Evolutionary conservation across 1,284 basidiomycete genomes (phyloP), one percentile per base, ranked within the genome.

Genomic region (Bondarzewia mesenterica): DNA sequence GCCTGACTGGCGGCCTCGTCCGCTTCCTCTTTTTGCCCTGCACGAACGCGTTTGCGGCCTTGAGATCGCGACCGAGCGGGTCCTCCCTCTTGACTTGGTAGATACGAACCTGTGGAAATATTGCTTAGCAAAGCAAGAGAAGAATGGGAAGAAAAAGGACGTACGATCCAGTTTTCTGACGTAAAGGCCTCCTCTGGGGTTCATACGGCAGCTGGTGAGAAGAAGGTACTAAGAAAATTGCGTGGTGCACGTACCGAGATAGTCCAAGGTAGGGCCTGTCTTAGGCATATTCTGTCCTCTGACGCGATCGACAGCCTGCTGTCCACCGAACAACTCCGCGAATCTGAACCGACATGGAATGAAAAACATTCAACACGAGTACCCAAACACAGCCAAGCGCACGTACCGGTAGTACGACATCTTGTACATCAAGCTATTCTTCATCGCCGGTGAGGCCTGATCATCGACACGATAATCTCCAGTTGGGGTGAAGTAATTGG

Each of bases 31-130:
- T 89, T 77, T 93, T 93, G 16, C 95, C 95, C 25, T 76, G 72
- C 21, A 74, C 73, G 60, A 98, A 99, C 18, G 85, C 85, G 50
- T 88, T 90, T 2, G 90, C 94, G 44, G 71, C 81, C 72, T 91
- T 90, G 51, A 85, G 80, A 56, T 93, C 88, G 54, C 96, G 79
- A 20, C 93, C 94, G 3, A 99, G 75, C 16, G 80, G 67, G 67
- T 99, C 96, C 48, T 96, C 93, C 62, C 92, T 93, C 73, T 93
- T 95, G 47, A 99, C 96, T 62, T 92, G 74, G 63, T 93, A 99
- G 62, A 99, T 97, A 42, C 96, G 85, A 52, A 92, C 85, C 82
- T 87, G 57, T 29, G 40, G 23, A 15, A 48, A 29, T 40, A 37
- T 36, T 32, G 25, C 27, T 39, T 32, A 47, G 38, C 38, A 50